Evolutionary conservation across 495 filamentous ascomycete genomes (phyloP).

Genomic region (Xanthoparmelia taractica): DNA sequence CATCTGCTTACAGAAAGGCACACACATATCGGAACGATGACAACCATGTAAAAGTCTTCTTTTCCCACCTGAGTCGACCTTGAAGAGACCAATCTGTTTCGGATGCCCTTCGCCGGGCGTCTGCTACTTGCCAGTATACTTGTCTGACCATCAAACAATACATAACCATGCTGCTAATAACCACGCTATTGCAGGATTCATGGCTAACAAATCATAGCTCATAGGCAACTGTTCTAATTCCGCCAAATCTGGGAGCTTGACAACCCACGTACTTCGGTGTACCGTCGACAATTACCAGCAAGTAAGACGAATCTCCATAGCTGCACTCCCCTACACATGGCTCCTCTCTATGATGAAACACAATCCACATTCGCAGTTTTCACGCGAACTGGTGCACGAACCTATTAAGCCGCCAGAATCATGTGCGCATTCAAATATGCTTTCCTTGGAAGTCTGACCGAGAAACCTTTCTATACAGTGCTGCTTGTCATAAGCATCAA

Average conservation of each 20-base stretch:
- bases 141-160: slow-evolving; percentile 61
- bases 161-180: not conserved
- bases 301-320: slow-evolving; percentile 1
- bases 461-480: slow-evolving; percentile 5
- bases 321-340: not conserved
- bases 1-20: slow-evolving; percentile 18
- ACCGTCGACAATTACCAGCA: not conserved
- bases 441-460: slow-evolving; percentile 45
- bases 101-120: slow-evolving; percentile 61
- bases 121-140: slow-evolving; percentile 98
- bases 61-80: slow-evolving; percentile 90
- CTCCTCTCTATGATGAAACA: slow-evolving; percentile 39
- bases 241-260: not conserved
- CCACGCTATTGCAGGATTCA: not conserved
- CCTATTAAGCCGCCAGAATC: slow-evolving; percentile 37
- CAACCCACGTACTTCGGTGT: not conserved
- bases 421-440: slow-evolving; percentile 33
- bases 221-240: not conserved
- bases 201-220: not conserved
- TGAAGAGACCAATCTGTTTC: slow-evolving; percentile 72
- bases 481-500: not conserved
- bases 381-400: slow-evolving; percentile 41
- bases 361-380: slow-evolving; percentile 45
- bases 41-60: slow-evolving; percentile 74
- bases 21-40: slow-evolving; percentile 62